Evolutionary conservation across 345 rosid species (phyloP).

Genomic region (Geranium brycei): DNA sequence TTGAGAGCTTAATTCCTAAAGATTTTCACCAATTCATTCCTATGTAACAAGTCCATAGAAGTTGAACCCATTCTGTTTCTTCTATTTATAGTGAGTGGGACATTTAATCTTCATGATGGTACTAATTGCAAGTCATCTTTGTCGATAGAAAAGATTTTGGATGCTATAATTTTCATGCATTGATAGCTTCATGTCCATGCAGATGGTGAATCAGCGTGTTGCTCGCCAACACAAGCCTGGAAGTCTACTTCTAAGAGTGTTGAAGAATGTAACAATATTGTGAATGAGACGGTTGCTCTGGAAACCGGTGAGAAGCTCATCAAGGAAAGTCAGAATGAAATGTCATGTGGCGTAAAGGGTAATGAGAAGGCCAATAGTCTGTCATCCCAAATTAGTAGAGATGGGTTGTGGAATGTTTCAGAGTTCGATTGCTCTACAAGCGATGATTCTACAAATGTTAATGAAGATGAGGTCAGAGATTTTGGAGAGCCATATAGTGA

Average conservation of each 20-base stretch:
- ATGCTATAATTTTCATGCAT: neutral
- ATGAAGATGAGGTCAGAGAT: slow-evolving; percentile 13
- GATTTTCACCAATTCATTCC: neutral
- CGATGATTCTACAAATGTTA: slow-evolving; percentile 9
- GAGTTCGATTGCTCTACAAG: slow-evolving; percentile 13
- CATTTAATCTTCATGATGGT: neutral
- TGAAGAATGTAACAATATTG: slow-evolving; percentile 19
- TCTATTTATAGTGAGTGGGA: neutral
- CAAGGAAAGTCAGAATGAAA: slow-evolving; percentile 17
- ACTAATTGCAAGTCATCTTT: neutral
- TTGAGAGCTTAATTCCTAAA: neutral
- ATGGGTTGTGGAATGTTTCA: slow-evolving; percentile 16
- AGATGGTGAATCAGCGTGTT: slow-evolving; percentile 39
- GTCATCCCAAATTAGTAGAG: slow-evolving; percentile 8
- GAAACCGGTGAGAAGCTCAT: slow-evolving; percentile 15
- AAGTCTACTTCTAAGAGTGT: slow-evolving; percentile 22
- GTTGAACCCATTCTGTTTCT: too few species aligned
- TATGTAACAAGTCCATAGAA: too few species aligned
- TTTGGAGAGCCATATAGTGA: slow-evolving; percentile 8
- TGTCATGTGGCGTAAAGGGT: slow-evolving; percentile 11
- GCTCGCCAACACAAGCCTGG: slow-evolving; percentile 22
- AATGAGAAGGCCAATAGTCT: slow-evolving; percentile 16
- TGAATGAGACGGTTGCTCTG: slow-evolving; percentile 7
- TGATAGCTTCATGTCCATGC: slow-evolving; percentile 12
- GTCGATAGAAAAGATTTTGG: neutral